A percentile compares a stretch with the other conserved stretches of the same genome.
Evolutionary conservation across 2,329 filamentous ascomycete species (phyloP).

Genomic region (Aspergillus tubingensis): DNA sequence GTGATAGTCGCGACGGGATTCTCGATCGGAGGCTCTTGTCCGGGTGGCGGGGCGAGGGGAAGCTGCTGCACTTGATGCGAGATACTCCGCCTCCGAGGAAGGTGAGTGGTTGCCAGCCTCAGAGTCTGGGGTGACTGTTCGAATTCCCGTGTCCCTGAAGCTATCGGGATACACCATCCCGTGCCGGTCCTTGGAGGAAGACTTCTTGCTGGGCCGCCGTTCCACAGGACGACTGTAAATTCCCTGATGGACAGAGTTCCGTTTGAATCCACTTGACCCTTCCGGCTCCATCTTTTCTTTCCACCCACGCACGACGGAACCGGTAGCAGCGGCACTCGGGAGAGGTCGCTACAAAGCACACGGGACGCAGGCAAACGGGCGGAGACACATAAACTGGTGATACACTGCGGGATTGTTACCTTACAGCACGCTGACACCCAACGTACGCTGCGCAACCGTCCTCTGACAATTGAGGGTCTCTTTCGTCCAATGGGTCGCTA

Average conservation of each 20-base stretch:
- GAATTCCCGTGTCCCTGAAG: conserved; percentile 47
- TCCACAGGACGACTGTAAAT: conserved; percentile 44
- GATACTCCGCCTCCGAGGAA: conserved; percentile 39
- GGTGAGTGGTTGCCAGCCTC: conserved; percentile 41
- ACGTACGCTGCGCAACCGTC: conserved; percentile 32
- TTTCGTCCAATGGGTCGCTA: conserved; percentile 36
- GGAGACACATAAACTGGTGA: conserved; percentile 23
- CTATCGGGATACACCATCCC: conserved; percentile 50
- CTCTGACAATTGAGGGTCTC: conserved; percentile 36
- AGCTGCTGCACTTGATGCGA: conserved; percentile 33
- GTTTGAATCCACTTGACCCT: conserved; percentile 43
- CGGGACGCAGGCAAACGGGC: conserved; percentile 27
- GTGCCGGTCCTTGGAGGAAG: conserved; percentile 49
- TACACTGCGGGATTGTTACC: conserved; percentile 25
- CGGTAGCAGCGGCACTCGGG: conserved; percentile 25
- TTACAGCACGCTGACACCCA: conserved; percentile 26
- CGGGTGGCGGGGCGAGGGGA: conserved; percentile 42
- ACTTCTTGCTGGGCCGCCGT: conserved; percentile 50
- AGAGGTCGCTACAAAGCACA: conserved; percentile 28
- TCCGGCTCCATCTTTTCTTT: conserved; percentile 43
- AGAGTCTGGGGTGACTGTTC: conserved; percentile 50
- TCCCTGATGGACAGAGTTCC: conserved; percentile 43
- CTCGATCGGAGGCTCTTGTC: conserved; percentile 36
- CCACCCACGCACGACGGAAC: conserved; percentile 24
- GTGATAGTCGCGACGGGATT: conserved; percentile 34